Conservation (phyloP, 2,329 filamentous ascomycete genomes). For the Cercospora janseana region DNA sequence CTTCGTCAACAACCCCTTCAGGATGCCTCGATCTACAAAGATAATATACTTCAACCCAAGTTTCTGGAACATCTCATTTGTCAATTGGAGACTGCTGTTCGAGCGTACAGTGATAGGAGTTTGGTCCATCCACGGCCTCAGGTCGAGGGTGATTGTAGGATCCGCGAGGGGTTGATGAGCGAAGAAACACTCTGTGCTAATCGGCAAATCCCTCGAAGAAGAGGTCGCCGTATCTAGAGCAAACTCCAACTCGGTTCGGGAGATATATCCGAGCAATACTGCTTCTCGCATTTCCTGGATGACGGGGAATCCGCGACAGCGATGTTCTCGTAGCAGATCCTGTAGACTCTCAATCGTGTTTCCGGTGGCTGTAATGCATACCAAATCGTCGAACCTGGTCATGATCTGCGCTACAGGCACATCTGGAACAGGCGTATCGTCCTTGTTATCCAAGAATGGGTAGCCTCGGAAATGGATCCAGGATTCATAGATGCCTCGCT, state of each 20-base stretch:
- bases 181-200: slow-evolving; percentile 79
- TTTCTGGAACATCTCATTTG: slow-evolving; percentile 90
- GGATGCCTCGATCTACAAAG: slow-evolving; percentile 75
- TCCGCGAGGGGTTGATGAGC: slow-evolving; percentile 78
- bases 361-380: slow-evolving; percentile 74
- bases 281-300: slow-evolving; percentile 75
- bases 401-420: slow-evolving; percentile 84
- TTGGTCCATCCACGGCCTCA: slow-evolving; percentile 98
- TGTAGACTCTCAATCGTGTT: slow-evolving; percentile 79
- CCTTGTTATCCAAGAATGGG: slow-evolving; percentile 88
- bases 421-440: slow-evolving; percentile 74
- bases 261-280: slow-evolving; percentile 87
- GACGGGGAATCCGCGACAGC: slow-evolving; percentile 88
- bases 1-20: slow-evolving; percentile 88
- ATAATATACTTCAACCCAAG: slow-evolving; percentile 87
- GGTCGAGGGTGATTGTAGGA: slow-evolving; percentile 73
- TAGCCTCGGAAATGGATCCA: slow-evolving; percentile 98
- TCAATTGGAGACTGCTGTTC: slow-evolving; percentile 74
- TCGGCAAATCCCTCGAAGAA: slow-evolving; percentile 58
- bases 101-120: slow-evolving; percentile 88
- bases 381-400: slow-evolving; percentile 87
- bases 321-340: slow-evolving; percentile 67
- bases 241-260: slow-evolving; percentile 81
- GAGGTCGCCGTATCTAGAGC: slow-evolving; percentile 66
- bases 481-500: slow-evolving; percentile 90